Evolutionary conservation across 805 yeast species (phyloP).

Genomic region (Barnettozyma vustinii): DNA sequence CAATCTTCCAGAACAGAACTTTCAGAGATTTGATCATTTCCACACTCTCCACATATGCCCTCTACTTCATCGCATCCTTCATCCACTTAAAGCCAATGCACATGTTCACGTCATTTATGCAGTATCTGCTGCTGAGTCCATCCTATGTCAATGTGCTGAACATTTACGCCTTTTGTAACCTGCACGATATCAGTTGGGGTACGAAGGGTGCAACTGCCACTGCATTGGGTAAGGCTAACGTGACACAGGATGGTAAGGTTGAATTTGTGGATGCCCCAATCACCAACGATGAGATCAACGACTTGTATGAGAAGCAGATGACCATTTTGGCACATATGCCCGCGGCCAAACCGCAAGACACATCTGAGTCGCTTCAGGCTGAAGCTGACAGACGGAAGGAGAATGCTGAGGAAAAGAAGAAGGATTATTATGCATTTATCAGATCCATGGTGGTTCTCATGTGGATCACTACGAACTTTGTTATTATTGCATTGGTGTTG

Average conservation of each 20-base stretch:
- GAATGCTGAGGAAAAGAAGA: constrained; percentile 49
- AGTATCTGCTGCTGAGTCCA: constrained; percentile 80
- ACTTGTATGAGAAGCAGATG: constrained; percentile 60
- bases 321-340: constrained; percentile 42
- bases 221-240: constrained; percentile 82
- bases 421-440: constrained; percentile 83
- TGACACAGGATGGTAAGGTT: constrained; percentile 57
- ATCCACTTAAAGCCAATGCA: constrained; percentile 89
- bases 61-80: constrained; percentile 74
- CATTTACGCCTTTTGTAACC: constrained; percentile 93
- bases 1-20: constrained; percentile 56
- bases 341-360: constrained; percentile 22
- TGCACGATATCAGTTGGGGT: constrained; percentile 97
- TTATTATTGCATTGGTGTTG: constrained; percentile 75
- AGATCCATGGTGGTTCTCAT: constrained; percentile 83
- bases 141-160: constrained; percentile 86
- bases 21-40: constrained; percentile 89
- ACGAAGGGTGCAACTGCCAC: constrained; percentile 76
- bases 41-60: constrained; percentile 72
- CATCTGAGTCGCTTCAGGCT: constrained; percentile 23
- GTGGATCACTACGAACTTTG: constrained; percentile 86
- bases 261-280: constrained; percentile 68
- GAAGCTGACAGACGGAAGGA: constrained; percentile 32
- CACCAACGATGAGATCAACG: constrained; percentile 69
- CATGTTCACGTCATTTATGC: constrained; percentile 82